These are phyloP conservation scores for Thalassiosira ordinaria DNA, from an alignment of 352 stramenopile species.

Conservation along the genomic window DNA sequence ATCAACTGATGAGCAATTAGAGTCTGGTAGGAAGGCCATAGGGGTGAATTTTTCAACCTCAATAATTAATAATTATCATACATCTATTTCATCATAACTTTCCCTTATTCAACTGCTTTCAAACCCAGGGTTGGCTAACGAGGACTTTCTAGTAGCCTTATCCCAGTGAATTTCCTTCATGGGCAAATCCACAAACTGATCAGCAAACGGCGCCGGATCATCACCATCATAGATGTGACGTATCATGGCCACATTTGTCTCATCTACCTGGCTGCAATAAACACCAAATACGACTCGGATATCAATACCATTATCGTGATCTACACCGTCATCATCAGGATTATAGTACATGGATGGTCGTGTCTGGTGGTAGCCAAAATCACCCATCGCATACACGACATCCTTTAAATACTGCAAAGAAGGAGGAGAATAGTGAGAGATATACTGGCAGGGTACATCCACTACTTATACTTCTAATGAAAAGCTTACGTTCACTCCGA, in stretches of 20 bases:
- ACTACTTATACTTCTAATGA: constrained; percentile 52
- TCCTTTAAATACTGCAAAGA: constrained; percentile 65
- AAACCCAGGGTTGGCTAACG: constrained; percentile 32
- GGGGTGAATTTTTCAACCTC: too few species aligned
- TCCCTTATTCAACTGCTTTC: too few species aligned
- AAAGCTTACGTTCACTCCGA: too few species aligned
- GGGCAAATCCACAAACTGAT: constrained; percentile 42
- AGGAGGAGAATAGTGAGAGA: too few species aligned
- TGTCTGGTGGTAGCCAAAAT: constrained; percentile 66
- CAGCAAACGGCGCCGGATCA: constrained; percentile 50
- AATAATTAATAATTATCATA: too few species aligned
- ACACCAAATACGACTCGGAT: constrained; percentile 57
- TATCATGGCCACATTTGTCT: constrained; percentile 54
- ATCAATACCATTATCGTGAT: constrained; percentile 13
- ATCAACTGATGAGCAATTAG: too few species aligned
- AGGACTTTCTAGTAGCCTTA: constrained; percentile 12
- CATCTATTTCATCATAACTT: too few species aligned
- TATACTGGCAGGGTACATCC: too few species aligned
- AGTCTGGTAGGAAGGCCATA: too few species aligned
- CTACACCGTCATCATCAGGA: constrained; percentile 16
- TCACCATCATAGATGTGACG: constrained; percentile 58
- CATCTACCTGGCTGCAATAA: constrained; percentile 62
- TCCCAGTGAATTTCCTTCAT: constrained; percentile 53
- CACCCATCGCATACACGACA: constrained; percentile 57
- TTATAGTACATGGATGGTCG: constrained; percentile 45